These are phyloP conservation scores for Suillus tomentosus DNA, from an alignment of 768 basidiomycete species.

Conservation along the genomic window DNA sequence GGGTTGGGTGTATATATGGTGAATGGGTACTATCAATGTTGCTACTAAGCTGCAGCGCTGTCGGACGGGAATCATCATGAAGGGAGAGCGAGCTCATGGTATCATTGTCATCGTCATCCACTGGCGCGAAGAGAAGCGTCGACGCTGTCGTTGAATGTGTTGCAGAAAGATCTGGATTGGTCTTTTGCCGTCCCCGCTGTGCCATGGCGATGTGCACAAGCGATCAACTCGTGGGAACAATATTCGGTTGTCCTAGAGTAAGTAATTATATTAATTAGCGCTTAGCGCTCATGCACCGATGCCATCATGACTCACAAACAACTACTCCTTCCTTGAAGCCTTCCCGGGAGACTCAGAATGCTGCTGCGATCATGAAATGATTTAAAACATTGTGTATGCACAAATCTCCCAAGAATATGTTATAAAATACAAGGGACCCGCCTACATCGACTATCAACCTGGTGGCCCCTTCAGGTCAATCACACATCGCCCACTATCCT, in stretches of 20 bases:
- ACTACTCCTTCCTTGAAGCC: too few relatives aligned
- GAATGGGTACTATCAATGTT: conserved; percentile 30
- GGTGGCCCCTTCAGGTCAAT: not conserved
- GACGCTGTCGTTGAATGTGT: conserved; percentile 5
- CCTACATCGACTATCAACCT: not conserved
- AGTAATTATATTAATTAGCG: too few relatives aligned
- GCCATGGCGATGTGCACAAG: conserved; percentile 6
- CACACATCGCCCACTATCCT: not conserved
- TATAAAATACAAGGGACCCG: not conserved
- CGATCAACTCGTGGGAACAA: conserved; percentile 2
- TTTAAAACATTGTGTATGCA: too few relatives aligned
- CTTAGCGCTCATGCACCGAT: too few relatives aligned
- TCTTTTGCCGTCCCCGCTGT: conserved; percentile 8
- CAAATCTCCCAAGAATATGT: too few relatives aligned
- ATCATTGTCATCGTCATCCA: conserved; percentile 27
- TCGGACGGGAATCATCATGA: conserved; percentile 13
- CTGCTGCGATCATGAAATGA: too few relatives aligned
- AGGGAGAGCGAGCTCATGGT: conserved; percentile 25
- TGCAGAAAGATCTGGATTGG: conserved; percentile 7
- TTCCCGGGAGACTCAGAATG: too few relatives aligned
- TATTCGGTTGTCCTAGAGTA: not conserved
- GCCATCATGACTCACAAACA: too few relatives aligned
- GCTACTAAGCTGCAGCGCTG: conserved; percentile 9
- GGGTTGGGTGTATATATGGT: conserved; percentile 40
- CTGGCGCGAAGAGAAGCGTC: conserved; percentile 13